Base-by-base conservation (phyloP, 805 yeast species). In the Pichia exigua region DNA sequence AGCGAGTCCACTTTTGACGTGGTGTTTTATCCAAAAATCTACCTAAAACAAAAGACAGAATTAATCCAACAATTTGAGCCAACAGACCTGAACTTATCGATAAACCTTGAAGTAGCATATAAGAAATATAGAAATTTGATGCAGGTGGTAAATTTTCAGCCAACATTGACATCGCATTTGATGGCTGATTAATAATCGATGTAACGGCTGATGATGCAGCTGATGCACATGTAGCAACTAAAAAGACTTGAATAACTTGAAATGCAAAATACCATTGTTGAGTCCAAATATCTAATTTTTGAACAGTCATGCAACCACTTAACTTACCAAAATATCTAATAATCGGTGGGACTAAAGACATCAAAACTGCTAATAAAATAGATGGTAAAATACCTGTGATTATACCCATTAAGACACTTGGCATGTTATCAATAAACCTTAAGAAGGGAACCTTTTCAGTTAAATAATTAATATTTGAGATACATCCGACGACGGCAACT, bases 401-500 rank as follows among this genome's bases (percentile, higher is more conserved):
- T 46, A 92, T 64, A 72, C 99, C 99, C 69, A 83, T 72, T 38
- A 92, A 64, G 11, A 71, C 73, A 0, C 55, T 32, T 15, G 97
- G 97, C 72, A 91, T 73, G 49, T 86, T 81, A 63, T 83, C 72
- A 60, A 92, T 77, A 70, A 88, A 94, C 41, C 75, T 68, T 63
- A 92, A 76, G 74, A 87, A 94, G 10, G 74, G 88, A 30, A 92
- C 78, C 57, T 78, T 81, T 39, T 76, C 72, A 40, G 86, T 87
- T 64, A 90, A 74, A 62, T 77, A 83, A 57, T 84, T 81, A 59
- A 92, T 78, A 69, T 92, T 94, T 24, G 98, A 92, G 57, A 94
- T 84, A 60, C 82, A 78, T 79, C 98, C 98, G 48, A 92, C 96
- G 61, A 89, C 90, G n/a, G 97, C 96, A 41, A 92, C 97, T 11